These are phyloP conservation scores for Streptanthus diversifolius DNA, from an alignment of 345 rosid genomes.

Conservation along the genomic window DNA sequence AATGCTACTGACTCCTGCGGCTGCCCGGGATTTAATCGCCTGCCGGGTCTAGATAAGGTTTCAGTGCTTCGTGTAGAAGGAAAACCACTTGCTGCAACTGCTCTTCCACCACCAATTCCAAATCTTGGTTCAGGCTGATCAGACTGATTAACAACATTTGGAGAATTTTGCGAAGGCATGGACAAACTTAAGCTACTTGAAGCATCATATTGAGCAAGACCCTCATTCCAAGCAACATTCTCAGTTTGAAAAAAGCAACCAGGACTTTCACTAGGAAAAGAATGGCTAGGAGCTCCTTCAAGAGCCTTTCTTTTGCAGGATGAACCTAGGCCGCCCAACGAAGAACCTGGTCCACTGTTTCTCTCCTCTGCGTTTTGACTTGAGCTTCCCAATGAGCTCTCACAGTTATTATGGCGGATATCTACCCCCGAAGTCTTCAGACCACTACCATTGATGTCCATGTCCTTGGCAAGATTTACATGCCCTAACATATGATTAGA, in stretches of 20 bases:
- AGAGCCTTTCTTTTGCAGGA: constrained; percentile 90
- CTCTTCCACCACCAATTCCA: constrained; percentile 50
- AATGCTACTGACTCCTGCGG: constrained; percentile 45
- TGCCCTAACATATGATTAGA: constrained; percentile 34
- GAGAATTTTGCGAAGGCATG: constrained; percentile 42
- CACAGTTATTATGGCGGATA: constrained; percentile 30
- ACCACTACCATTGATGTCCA: constrained; percentile 36
- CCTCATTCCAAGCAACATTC: constrained; percentile 43
- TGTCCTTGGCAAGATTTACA: constrained; percentile 39
- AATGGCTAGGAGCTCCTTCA: constrained; percentile 75
- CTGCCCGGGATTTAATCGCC: constrained; percentile 46
- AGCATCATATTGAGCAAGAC: constrained; percentile 40
- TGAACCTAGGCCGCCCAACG: constrained; percentile 57
- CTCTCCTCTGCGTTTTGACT: constrained; percentile 51
- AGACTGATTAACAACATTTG: constrained; percentile 33
- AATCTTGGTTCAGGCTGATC: constrained; percentile 47
- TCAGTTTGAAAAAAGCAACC: constrained; percentile 56
- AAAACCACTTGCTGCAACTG: constrained; percentile 39
- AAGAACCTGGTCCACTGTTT: constrained; percentile 49
- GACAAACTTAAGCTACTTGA: constrained; percentile 64
- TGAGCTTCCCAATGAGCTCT: constrained; percentile 55
- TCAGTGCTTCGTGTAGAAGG: constrained; percentile 49
- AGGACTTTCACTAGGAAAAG: constrained; percentile 55
- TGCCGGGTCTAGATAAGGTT: constrained; percentile 40
- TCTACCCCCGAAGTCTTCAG: constrained; percentile 36